Percentiles rank a stretch among this genome's conserved stretches.
phyloP scores from a whole-genome alignment of 2,329 filamentous ascomycete genomes.

The Xylogone sp. region DNA sequence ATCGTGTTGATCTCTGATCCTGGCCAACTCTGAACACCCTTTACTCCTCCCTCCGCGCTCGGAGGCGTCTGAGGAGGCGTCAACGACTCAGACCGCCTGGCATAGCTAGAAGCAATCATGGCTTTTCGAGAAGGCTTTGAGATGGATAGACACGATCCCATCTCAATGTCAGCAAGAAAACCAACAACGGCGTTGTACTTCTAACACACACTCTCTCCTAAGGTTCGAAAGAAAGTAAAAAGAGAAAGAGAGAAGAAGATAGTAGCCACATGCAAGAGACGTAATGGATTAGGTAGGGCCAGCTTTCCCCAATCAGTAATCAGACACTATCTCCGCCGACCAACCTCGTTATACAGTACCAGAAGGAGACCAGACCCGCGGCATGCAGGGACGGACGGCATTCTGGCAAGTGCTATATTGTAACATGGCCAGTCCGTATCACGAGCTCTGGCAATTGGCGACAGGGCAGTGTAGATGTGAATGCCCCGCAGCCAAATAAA shows the following conservation, averaged over 20 bases:
- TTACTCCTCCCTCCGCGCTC: conserved; percentile 11
- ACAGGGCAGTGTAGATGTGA: no score
- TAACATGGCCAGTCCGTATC: no score
- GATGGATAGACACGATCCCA: background rate
- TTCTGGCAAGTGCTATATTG: no score
- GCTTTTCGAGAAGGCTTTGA: background rate
- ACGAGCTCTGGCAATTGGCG: no score
- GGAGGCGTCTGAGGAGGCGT: background rate
- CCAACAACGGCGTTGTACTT: background rate
- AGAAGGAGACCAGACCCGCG: no score
- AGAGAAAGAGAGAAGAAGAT: background rate
- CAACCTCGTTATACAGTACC: no score
- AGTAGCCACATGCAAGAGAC: no score
- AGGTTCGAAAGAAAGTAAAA: background rate
- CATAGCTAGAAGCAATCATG: background rate
- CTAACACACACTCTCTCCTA: background rate
- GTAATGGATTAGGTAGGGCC: no score
- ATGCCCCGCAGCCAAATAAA: no score
- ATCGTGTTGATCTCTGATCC: background rate
- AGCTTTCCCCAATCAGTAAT: no score
- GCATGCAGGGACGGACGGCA: no score
- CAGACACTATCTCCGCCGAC: no score
- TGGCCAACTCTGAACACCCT: conserved; percentile 15
- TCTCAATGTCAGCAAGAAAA: background rate
- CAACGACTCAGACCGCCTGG: background rate